Conservation (phyloP, 306 rosid genomes). For the Benincasa hispida region DNA sequence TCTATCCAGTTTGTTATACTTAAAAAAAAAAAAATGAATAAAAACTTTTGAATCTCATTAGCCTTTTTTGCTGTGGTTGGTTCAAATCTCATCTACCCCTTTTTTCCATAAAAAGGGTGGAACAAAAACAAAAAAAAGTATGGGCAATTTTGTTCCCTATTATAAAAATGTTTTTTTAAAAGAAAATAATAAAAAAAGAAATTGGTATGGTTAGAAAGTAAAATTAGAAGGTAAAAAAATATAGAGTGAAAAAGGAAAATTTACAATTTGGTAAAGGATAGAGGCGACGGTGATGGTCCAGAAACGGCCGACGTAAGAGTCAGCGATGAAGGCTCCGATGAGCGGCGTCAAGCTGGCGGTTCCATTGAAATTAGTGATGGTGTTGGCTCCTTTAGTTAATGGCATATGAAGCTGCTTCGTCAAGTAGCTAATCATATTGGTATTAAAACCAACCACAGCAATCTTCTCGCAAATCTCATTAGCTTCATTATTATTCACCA, state of each 20-base stretch:
- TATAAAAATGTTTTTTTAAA: too few species aligned
- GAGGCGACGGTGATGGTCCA: constrained; percentile 69
- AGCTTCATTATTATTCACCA: constrained; percentile 19
- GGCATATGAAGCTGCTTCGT: constrained; percentile 81
- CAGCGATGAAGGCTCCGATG: constrained; percentile 87
- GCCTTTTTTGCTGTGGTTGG: too few species aligned
- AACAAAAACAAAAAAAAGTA: too few species aligned
- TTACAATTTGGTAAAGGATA: constrained; percentile 57
- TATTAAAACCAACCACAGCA: constrained; percentile 80
- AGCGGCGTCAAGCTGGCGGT: constrained; percentile 84
- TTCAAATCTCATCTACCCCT: too few species aligned
- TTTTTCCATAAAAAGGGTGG: too few species aligned
- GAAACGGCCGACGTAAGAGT: constrained; percentile 67
- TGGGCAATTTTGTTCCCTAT: too few species aligned
- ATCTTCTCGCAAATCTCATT: constrained; percentile 81
- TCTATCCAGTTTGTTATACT: too few species aligned
- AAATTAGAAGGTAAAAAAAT: neutral
- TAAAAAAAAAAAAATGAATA: too few species aligned
- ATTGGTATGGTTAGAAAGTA: too few species aligned
- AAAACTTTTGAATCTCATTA: too few species aligned
- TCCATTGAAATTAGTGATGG: constrained; percentile 72
- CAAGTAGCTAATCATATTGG: constrained; percentile 84
- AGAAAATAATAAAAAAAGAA: too few species aligned
- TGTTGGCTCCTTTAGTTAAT: constrained; percentile 77
- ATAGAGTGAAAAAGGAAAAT: neutral